phyloP scores from a whole-genome alignment of 2,329 filamentous ascomycete species.

The Chaetomiaceae sp. region DNA sequence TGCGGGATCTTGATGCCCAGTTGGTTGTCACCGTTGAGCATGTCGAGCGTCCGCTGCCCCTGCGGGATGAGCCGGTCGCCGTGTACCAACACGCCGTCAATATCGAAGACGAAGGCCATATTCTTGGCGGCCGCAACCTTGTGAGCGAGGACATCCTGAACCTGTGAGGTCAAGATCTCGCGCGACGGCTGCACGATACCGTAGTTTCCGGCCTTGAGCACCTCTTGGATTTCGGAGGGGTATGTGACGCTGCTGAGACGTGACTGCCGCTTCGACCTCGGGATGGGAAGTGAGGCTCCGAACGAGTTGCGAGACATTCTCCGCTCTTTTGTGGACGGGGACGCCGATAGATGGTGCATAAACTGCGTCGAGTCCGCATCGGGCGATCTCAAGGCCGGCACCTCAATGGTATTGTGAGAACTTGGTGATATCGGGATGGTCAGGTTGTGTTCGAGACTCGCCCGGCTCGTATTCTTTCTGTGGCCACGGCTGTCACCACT shows the following conservation, averaged over 20 bases:
- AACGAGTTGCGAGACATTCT: conserved; percentile 72
- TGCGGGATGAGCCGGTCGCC: conserved; percentile 67
- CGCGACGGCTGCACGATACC: conserved; percentile 57
- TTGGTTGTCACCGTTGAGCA: conserved; percentile 71
- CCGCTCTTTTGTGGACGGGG: conserved; percentile 63
- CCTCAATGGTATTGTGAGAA: conserved; percentile 56
- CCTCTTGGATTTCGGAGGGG: conserved; percentile 35
- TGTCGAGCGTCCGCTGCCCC: conserved; percentile 61
- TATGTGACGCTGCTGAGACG: conserved; percentile 58
- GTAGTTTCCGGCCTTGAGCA: conserved; percentile 41
- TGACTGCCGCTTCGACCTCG: conserved; percentile 64
- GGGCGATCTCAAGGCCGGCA: conserved; percentile 64
- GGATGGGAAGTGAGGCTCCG: conserved; percentile 67
- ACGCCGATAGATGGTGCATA: conserved; percentile 69
- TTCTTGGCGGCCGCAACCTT: conserved; percentile 69
- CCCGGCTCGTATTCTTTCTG: conserved; percentile 8
- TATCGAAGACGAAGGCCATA: conserved; percentile 79
- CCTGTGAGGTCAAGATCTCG: conserved; percentile 64
- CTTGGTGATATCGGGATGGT: conserved; percentile 21
- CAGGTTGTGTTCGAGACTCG: conserved; percentile 16
- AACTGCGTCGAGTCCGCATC: conserved; percentile 64
- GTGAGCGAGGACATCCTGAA: conserved; percentile 62
- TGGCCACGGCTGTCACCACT: conserved; percentile 13
- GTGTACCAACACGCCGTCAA: conserved; percentile 72
- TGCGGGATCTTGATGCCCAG: conserved; percentile 73